Evolutionary conservation across 164 flowering plant genomes (phyloP), one percentile per base, ranked within the genome.

Genomic region (Protea cynaroides): DNA sequence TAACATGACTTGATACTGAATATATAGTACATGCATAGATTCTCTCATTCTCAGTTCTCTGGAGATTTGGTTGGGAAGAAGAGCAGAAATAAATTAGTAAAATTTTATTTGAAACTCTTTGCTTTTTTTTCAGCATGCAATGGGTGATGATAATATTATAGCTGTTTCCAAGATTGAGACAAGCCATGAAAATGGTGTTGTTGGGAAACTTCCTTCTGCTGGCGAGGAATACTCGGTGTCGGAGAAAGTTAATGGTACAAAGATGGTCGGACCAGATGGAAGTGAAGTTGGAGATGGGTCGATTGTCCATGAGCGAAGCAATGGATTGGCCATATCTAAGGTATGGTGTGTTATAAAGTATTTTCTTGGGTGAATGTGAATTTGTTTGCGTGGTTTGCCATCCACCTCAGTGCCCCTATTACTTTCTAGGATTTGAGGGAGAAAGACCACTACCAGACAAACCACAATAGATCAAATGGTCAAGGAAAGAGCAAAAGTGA

Each of bases 141-240:
- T 84, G 89, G 91, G 84, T 65, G 65, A 58, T 55, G 78, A 71
- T 59, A 66, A 38, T 61, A 65, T 72, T 56, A 52, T 56, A 18
- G 46, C 62, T 29, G 58, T 29, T 24, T 67, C 64, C 56, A 78
- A 74, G 66, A 71, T 50, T 56, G 76, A 73, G 38, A 59, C 19
- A 47, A 63, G 52, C 61, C 77, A 61, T 70, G 77, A 70, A 66
- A 84, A 83, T 75, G 85, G 82, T 43, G 76, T 49, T 62, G 71
- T 63, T 59, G 67, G 65, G 38, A 67, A 74, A n/a, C 24, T 37
- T 72, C 62, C 68, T 47, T 67, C 44, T 9, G 24, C 36, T 44
- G 71, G 46, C 9, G 75, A 54, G 36, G 73, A 78, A 56, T 63
- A 25, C 46, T 29, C 58, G 52, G 44, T 69, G n/a, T 49, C 62